Evolutionary conservation across 106 monocot species (phyloP).

Genomic region (Dendrobium catenatum): DNA sequence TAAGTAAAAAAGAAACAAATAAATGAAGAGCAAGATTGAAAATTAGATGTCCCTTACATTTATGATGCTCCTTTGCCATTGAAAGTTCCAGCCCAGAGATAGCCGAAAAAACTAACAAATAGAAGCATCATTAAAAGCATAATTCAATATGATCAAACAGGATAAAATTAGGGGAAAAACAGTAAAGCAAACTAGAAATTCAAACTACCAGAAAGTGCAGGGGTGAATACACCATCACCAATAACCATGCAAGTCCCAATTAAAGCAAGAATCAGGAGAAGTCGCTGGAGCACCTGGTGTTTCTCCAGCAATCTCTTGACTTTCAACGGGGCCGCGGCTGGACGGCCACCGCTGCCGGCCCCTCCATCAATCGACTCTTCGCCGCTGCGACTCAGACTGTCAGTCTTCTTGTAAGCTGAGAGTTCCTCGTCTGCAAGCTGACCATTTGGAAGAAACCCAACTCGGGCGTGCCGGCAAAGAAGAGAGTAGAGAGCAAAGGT

Average conservation of each 20-base stretch:
- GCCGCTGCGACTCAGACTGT: slow-evolving; percentile 1
- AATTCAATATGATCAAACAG: slow-evolving; percentile 3
- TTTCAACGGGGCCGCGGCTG: neutral
- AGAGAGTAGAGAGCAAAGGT: slow-evolving; percentile 92
- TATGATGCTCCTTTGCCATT: slow-evolving; percentile 81
- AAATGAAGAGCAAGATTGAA: neutral
- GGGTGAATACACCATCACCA: slow-evolving; percentile 90
- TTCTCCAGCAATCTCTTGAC: slow-evolving; percentile 55
- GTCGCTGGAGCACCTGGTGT: slow-evolving; percentile 47
- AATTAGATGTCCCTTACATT: slow-evolving; percentile 48
- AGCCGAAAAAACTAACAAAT: slow-evolving; percentile 77
- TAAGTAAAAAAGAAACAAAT: neutral
- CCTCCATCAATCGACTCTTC: neutral
- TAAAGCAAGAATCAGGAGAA: slow-evolving; percentile 66
- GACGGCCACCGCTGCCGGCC: neutral
- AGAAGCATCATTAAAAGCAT: neutral
- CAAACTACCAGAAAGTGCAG: slow-evolving; percentile 72
- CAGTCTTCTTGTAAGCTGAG: slow-evolving; percentile 44
- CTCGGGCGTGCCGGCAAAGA: slow-evolving; percentile 66
- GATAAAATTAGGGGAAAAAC: neutral
- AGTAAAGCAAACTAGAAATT: neutral
- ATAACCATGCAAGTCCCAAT: slow-evolving; percentile 88
- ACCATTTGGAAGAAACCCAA: slow-evolving; percentile 57
- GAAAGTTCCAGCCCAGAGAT: slow-evolving; percentile 92
- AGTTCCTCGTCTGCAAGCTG: slow-evolving; percentile 70